These are phyloP conservation scores for Heritiera fomes DNA, from an alignment of 345 rosid species.

Conservation along the genomic window DNA sequence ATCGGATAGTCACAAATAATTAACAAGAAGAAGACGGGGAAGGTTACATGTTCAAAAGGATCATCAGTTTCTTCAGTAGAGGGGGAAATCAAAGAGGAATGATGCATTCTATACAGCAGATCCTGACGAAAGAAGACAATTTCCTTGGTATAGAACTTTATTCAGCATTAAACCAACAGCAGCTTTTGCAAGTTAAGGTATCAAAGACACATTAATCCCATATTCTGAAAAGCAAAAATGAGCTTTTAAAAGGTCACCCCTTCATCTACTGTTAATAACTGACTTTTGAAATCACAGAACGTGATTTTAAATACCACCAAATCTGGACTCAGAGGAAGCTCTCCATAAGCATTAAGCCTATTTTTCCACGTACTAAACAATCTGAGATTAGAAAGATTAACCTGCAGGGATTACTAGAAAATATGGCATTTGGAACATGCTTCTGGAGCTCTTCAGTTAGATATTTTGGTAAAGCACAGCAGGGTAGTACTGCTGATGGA, in stretches of 20 bases:
- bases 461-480: slow-evolving; percentile 75
- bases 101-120: slow-evolving; percentile 86
- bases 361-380: neutral
- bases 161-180: slow-evolving; percentile 47
- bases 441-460: slow-evolving; percentile 73
- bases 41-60: slow-evolving; percentile 77
- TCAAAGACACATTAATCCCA: neutral
- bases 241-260: neutral
- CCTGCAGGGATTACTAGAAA: slow-evolving; percentile 98
- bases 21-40: neutral
- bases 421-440: slow-evolving; percentile 72
- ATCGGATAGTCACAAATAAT: slow-evolving; percentile 1
- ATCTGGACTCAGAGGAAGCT: neutral
- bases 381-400: slow-evolving; percentile 26
- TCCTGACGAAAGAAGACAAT: slow-evolving; percentile 89
- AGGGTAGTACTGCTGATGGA: slow-evolving; percentile 81
- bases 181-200: neutral
- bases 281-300: slow-evolving; percentile 8
- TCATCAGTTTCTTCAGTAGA: slow-evolving; percentile 82
- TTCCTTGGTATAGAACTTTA: slow-evolving; percentile 86
- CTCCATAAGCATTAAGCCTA: neutral
- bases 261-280: neutral
- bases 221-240: neutral
- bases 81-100: slow-evolving; percentile 83
- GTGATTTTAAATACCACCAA: neutral